Evolutionary conservation across 2,329 filamentous ascomycete species (phyloP).

Genomic region (Penicillium sp.): DNA sequence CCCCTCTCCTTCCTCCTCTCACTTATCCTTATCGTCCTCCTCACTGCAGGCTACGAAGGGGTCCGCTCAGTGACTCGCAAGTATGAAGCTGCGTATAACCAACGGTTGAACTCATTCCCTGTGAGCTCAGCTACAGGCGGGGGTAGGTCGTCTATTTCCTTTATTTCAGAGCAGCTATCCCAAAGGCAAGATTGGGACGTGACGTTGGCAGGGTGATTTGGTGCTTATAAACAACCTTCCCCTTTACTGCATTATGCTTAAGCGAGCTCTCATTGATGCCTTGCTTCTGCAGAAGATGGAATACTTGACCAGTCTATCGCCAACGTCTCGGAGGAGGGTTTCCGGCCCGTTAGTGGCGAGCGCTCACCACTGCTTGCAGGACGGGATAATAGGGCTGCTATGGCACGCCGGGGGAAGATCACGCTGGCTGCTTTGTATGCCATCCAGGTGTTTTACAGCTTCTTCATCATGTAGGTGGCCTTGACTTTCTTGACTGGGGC

Average conservation of each 20-base stretch:
- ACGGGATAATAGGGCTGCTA: conserved; percentile 56
- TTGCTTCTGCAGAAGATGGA: conserved; percentile 34
- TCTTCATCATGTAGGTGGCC: conserved; percentile 91
- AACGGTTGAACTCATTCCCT: conserved; percentile 47
- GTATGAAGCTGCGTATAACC: conserved; percentile 61
- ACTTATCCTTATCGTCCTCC: conserved; percentile 70
- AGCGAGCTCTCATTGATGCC: conserved; percentile 26
- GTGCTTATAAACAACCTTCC: conserved; percentile 1
- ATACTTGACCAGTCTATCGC: conserved; percentile 28
- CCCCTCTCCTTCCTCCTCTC: conserved; percentile 72
- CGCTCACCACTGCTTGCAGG: conserved; percentile 72
- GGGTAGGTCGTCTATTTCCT: conserved; percentile 29
- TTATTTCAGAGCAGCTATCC: not conserved
- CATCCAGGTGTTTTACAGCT: conserved; percentile 94
- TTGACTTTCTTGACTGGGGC: not conserved
- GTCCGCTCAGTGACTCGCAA: conserved; percentile 69
- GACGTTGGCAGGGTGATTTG: conserved; percentile 9
- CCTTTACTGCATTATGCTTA: conserved; percentile 13
- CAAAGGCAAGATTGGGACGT: conserved; percentile 1
- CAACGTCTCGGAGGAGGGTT: conserved; percentile 19
- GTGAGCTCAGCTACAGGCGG: conserved; percentile 19
- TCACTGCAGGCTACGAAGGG: conserved; percentile 90
- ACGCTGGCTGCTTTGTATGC: conserved; percentile 81
- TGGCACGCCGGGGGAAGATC: conserved; percentile 65
- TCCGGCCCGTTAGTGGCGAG: conserved; percentile 41